A percentile compares a stretch with the other conserved stretches of the same genome.
Conservation (phyloP, 2,329 filamentous ascomycete species). For the Mycocentrospora acerina region DNA sequence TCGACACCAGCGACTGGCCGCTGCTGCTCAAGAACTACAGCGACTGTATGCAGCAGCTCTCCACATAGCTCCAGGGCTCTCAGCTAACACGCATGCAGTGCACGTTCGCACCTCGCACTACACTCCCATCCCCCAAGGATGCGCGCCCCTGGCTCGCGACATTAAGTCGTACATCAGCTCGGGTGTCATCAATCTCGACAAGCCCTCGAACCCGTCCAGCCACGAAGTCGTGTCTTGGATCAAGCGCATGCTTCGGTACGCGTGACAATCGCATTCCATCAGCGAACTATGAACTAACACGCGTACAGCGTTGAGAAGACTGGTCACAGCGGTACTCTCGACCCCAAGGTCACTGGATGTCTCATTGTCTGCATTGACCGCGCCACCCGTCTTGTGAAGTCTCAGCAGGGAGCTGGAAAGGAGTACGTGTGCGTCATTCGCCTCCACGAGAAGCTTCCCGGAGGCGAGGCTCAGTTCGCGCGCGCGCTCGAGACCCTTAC, state of each 20-base stretch:
- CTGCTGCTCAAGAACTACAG: conserved; percentile 95
- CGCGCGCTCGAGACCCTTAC: conserved; percentile 94
- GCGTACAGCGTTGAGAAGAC: conserved; percentile 80
- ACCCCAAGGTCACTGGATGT: conserved; percentile 96
- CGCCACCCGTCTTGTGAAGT: conserved; percentile 96
- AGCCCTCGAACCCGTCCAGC: conserved; percentile 94
- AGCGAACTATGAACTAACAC: conserved; percentile 14
- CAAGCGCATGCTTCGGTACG: conserved; percentile 89
- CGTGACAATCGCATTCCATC: not conserved
- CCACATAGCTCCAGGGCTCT: conserved; percentile 19
- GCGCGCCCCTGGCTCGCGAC: conserved; percentile 87
- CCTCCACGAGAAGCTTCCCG: conserved; percentile 91
- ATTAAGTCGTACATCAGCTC: conserved; percentile 96
- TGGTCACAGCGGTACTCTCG: conserved; percentile 95
- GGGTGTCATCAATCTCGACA: conserved; percentile 97
- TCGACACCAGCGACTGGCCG: conserved; percentile 90
- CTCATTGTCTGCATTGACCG: conserved; percentile 95
- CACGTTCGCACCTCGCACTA: conserved; percentile 94
- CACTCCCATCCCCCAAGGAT: conserved; percentile 92
- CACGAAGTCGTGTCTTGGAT: conserved; percentile 99
- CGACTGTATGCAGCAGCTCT: conserved; percentile 66
- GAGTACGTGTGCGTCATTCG: conserved; percentile 97
- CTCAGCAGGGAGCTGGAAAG: conserved; percentile 97
- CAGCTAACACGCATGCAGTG: conserved; percentile 56
- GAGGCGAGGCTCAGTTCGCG: conserved; percentile 88